Evolutionary conservation across 768 basidiomycete species (phyloP).

Genomic region (Termitomyces sp.): DNA sequence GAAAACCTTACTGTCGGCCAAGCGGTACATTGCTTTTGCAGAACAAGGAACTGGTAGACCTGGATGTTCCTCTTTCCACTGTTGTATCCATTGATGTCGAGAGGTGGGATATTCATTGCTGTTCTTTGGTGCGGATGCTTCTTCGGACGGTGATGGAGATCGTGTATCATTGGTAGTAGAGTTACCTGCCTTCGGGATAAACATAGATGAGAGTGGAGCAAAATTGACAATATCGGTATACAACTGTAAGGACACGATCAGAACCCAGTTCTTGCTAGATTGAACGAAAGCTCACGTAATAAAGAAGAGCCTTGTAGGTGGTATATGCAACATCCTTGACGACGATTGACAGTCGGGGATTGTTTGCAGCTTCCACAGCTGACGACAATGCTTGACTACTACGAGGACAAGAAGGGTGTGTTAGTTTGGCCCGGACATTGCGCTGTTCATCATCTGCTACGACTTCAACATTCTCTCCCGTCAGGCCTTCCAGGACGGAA

Average conservation of each 20-base stretch:
- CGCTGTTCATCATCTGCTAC: constrained; percentile 11
- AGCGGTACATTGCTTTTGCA: constrained; percentile 77
- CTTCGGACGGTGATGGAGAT: constrained; percentile 24
- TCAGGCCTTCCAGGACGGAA: constrained; percentile 7
- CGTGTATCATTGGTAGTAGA: constrained; percentile 15
- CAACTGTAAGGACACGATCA: constrained; percentile 38
- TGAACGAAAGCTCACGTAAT: constrained; percentile 53
- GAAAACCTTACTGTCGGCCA: constrained; percentile 69
- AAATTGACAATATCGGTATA: constrained; percentile 85
- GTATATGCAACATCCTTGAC: constrained; percentile 48
- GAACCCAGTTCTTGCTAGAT: background rate
- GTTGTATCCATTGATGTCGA: constrained; percentile 63
- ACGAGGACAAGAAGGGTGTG: constrained; percentile 19
- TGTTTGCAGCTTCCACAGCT: background rate
- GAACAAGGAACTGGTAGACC: constrained; percentile 66
- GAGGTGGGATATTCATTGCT: constrained; percentile 20
- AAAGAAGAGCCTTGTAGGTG: constrained; percentile 48
- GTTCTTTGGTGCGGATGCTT: constrained; percentile 16
- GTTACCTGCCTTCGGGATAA: constrained; percentile 28
- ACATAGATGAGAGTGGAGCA: constrained; percentile 76
- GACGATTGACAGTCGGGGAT: constrained; percentile 26
- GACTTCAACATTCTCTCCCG: constrained; percentile 21
- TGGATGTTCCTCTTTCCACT: constrained; percentile 59
- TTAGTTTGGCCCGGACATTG: constrained; percentile 18
- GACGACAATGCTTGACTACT: background rate